phyloP scores from a whole-genome alignment of 2,329 filamentous ascomycete species.

The Colletotrichum brevisporum region DNA sequence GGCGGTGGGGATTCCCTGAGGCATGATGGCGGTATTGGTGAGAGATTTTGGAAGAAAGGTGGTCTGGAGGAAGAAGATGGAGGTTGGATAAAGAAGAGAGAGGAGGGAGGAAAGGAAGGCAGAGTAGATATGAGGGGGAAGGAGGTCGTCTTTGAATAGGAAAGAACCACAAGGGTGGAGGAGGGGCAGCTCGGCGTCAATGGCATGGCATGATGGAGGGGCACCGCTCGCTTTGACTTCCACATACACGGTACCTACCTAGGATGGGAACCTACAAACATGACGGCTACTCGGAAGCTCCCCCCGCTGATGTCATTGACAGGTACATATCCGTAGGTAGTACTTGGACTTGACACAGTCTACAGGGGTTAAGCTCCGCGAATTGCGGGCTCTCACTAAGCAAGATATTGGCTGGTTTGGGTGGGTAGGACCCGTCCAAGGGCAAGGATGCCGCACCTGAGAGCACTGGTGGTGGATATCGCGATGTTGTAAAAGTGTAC shows the following conservation, averaged over 20 bases:
- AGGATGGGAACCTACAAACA: conserved; percentile 12
- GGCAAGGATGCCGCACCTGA: neutral
- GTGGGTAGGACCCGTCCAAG: neutral
- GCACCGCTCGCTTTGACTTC: conserved; percentile 21
- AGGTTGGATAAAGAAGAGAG: neutral
- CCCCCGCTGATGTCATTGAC: conserved; percentile 40
- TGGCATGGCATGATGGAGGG: conserved; percentile 38
- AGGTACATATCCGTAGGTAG: conserved; percentile 6
- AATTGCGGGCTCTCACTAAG: conserved; percentile 27
- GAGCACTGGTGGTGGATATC: conserved; percentile 17
- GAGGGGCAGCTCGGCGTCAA: conserved; percentile 16
- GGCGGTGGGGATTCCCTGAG: conserved; percentile 64
- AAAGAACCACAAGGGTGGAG: conserved; percentile 3
- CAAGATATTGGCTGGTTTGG: conserved; percentile 8
- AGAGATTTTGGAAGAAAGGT: neutral
- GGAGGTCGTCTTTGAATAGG: conserved; percentile 27
- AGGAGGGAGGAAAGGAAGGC: neutral
- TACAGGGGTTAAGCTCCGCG: neutral
- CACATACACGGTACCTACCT: neutral
- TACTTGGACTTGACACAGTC: conserved; percentile 20
- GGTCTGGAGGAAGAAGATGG: neutral
- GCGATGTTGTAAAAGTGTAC: conserved; percentile 2
- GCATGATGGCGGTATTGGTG: conserved; percentile 21
- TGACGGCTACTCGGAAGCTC: conserved; percentile 29
- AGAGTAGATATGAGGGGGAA: conserved; percentile 5